Evolutionary conservation across 179 eudicot species (phyloP), one percentile per base, ranked within the genome.

Genomic region (Carnegiea gigantea): DNA sequence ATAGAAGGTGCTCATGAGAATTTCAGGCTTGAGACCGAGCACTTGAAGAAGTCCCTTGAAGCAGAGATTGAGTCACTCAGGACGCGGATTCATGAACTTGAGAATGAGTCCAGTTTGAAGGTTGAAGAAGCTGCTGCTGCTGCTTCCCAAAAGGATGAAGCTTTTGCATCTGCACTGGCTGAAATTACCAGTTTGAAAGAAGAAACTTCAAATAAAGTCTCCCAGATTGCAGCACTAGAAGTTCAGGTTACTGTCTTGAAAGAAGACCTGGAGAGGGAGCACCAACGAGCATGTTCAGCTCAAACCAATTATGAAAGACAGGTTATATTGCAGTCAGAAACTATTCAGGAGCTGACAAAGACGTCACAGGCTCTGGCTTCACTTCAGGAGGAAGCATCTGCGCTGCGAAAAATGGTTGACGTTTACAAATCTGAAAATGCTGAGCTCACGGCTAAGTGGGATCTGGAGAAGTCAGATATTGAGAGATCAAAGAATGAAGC

Each of bases 321-420:
- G 95, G 98, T 96, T 82, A 88, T 97, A 72, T 87, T 92, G 79
- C 99, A 95, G 84, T 91, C 97, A 6, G 98, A 93, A 84, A 95
- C 99, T 49, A 97, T 97, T 78, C 97, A 95, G 86, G 99, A 97
- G 86, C 79, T 97, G 88, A 97, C 94, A n/a, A 95, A 86, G 85
- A 95, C 99, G 26, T 95, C 99, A 5, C 90, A 91, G 77, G 93
- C 90, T 78, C 88, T 97, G 91, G 88, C 90, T 76, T 84, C 81
- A 70, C 84, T 91, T 77, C 91, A 93, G 84, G 93, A 87, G 77
- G 98, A 95, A 82, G 88, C 91, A 76, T 87, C 98, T 54, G 88
- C 85, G 79, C 86, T 93, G 48, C 93, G 90, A 78, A 93, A 86
- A 88, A 78, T 83, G 38, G 86, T 85, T 48, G 94, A 89, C 86